A percentile compares a stretch with the other conserved stretches of the same genome.
phyloP scores from a whole-genome alignment of 352 stramenopile species.

The Saprolegnia parasitica region DNA sequence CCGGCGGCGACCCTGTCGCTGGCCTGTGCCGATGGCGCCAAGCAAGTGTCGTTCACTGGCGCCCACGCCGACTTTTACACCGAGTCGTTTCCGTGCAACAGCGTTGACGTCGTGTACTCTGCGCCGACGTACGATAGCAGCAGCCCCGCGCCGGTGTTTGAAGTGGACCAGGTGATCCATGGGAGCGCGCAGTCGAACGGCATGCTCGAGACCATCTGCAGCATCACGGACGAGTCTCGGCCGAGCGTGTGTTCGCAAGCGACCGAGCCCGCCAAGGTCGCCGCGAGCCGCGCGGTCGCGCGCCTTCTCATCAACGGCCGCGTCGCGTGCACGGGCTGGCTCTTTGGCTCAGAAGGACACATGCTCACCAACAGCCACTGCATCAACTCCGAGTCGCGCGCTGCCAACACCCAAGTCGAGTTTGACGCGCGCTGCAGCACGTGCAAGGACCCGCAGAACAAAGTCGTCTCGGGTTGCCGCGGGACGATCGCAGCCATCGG shows the following conservation, averaged over 20 bases:
- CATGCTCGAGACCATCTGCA: neutral
- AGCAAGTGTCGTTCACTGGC: too few species aligned
- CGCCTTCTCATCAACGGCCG: constrained; percentile 39
- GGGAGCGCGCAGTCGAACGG: neutral
- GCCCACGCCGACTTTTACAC: too few species aligned
- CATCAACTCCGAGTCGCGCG: constrained; percentile 38
- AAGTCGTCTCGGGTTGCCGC: neutral
- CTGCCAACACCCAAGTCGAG: constrained; percentile 37
- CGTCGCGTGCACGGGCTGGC: constrained; percentile 36
- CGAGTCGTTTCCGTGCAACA: neutral
- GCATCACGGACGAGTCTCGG: neutral
- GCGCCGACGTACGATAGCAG: neutral
- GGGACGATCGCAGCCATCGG: neutral
- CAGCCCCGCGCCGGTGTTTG: neutral
- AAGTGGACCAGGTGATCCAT: neutral
- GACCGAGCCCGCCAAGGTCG: neutral
- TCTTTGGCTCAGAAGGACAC: constrained; percentile 55
- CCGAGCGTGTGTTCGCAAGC: neutral
- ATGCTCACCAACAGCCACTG: constrained; percentile 67
- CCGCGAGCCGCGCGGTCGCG: constrained; percentile 44
- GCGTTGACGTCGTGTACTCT: neutral
- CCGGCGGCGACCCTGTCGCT: too few species aligned
- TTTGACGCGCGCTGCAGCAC: constrained; percentile 6
- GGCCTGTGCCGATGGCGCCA: too few species aligned
- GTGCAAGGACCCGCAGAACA: constrained; percentile 6